Evolutionary conservation across 2,329 filamentous ascomycete species (phyloP).

Genomic region (Ceratocystis destructans): DNA sequence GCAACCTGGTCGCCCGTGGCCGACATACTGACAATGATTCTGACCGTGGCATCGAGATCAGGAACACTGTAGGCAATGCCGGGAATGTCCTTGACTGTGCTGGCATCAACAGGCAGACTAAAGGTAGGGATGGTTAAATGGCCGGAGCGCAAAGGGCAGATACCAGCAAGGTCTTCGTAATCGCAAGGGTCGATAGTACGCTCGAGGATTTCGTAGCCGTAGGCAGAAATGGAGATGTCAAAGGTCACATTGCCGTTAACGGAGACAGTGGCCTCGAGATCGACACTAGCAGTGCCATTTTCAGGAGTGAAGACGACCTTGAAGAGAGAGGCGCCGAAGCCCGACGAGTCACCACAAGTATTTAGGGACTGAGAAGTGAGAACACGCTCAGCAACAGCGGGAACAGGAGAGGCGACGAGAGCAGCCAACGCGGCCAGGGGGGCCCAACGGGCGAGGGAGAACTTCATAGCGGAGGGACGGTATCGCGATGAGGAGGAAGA

Average conservation of each 20-base stretch:
- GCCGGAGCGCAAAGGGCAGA: constrained; percentile 74
- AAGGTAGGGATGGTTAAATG: constrained; percentile 60
- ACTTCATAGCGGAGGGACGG: constrained; percentile 29
- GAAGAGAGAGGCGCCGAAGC: constrained; percentile 79
- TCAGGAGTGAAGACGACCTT: constrained; percentile 65
- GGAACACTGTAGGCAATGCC: constrained; percentile 79
- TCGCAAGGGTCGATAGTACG: constrained; percentile 63
- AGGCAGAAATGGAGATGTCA: constrained; percentile 62
- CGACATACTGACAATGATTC: constrained; percentile 64
- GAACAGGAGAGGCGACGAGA: constrained; percentile 26
- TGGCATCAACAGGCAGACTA: constrained; percentile 45
- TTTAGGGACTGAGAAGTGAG: constrained; percentile 75
- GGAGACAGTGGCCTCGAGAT: constrained; percentile 67
- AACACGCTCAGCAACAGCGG: constrained; percentile 43
- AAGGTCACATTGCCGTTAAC: constrained; percentile 73
- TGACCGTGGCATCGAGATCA: constrained; percentile 76
- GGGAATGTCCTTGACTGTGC: constrained; percentile 53
- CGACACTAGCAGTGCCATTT: constrained; percentile 58
- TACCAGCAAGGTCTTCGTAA: constrained; percentile 46
- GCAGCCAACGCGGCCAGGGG: constrained; percentile 26
- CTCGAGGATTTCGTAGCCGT: constrained; percentile 61
- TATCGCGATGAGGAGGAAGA: not conserved
- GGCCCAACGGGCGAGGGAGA: constrained; percentile 28
- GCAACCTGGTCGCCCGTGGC: constrained; percentile 51
- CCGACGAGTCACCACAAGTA: constrained; percentile 69